These are phyloP conservation scores for Botryotinia globosa DNA, from an alignment of 2,329 filamentous ascomycete species.

Conservation along the genomic window DNA sequence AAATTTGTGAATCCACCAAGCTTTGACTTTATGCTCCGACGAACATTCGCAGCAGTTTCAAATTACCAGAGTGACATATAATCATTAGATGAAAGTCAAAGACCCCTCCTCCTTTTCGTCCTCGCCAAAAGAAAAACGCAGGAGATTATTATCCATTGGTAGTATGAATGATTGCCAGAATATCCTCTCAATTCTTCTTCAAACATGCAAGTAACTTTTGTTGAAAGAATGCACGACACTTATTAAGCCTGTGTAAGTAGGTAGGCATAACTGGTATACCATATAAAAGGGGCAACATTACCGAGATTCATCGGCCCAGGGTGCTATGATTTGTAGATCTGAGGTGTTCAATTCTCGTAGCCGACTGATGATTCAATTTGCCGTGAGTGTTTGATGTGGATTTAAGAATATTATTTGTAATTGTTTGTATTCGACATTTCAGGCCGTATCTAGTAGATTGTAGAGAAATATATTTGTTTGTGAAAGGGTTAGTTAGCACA, in stretches of 20 bases:
- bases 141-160: background rate
- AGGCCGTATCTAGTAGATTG: background rate
- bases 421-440: background rate
- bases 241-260: background rate
- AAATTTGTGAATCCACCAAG: background rate
- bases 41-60: background rate
- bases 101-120: background rate
- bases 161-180: background rate
- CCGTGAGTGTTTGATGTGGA: accelerated
- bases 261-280: background rate
- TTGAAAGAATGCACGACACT: background rate
- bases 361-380: background rate
- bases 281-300: background rate
- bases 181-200: background rate
- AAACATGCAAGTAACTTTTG: background rate
- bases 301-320: background rate
- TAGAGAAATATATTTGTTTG: background rate
- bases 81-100: background rate
- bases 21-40: background rate
- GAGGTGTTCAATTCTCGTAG: background rate
- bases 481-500: background rate
- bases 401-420: background rate
- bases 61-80: background rate
- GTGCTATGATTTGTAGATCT: background rate
- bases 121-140: background rate